Conservation (phyloP, 108 stramenopile species). For the Pseudonitzschia pungens region DNA sequence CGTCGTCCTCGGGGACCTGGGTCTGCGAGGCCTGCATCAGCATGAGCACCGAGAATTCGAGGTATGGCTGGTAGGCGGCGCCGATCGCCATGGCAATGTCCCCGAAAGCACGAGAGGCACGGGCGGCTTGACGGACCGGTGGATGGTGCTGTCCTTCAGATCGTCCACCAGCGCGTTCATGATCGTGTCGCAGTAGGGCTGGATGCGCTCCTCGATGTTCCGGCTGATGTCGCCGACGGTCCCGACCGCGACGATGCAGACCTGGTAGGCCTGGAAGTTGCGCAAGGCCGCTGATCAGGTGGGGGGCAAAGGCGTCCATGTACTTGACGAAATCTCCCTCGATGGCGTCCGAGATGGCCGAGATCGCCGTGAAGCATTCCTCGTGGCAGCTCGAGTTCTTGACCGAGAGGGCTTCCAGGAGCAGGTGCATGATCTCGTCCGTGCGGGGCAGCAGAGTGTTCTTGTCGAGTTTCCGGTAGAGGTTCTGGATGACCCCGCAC, state of each 20-base stretch:
- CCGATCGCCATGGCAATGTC: conserved; percentile 94
- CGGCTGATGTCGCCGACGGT: conserved; percentile 92
- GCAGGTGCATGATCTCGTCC: conserved; percentile 82
- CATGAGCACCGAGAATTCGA: conserved; percentile 84
- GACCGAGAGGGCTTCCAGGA: conserved; percentile 85
- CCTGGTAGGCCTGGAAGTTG: conserved; percentile 89
- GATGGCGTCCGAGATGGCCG: conserved; percentile 80
- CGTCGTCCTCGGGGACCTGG: conserved; percentile 85
- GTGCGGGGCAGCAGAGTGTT: conserved; percentile 71
- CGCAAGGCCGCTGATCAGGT: conserved; percentile 81
- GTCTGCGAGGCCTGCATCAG: conserved; percentile 89
- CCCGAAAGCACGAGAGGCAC: conserved; percentile 92
- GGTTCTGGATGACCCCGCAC: conserved; percentile 82
- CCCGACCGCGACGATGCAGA: conserved; percentile 92
- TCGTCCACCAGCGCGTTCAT: conserved; percentile 85
- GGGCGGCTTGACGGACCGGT: conserved; percentile 93
- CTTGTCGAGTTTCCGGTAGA: conserved; percentile 72
- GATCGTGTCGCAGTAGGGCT: conserved; percentile 90
- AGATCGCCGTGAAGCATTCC: conserved; percentile 92
- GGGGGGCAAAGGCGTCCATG: conserved; percentile 80
- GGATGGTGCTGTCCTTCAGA: conserved; percentile 78
- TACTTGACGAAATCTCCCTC: conserved; percentile 91
- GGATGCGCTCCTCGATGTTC: conserved; percentile 79
- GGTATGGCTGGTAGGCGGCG: conserved; percentile 89
- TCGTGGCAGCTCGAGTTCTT: conserved; percentile 88